Evolutionary conservation across 2,329 filamentous ascomycete genomes (phyloP).

Genomic region (Fusarium ambrosium): DNA sequence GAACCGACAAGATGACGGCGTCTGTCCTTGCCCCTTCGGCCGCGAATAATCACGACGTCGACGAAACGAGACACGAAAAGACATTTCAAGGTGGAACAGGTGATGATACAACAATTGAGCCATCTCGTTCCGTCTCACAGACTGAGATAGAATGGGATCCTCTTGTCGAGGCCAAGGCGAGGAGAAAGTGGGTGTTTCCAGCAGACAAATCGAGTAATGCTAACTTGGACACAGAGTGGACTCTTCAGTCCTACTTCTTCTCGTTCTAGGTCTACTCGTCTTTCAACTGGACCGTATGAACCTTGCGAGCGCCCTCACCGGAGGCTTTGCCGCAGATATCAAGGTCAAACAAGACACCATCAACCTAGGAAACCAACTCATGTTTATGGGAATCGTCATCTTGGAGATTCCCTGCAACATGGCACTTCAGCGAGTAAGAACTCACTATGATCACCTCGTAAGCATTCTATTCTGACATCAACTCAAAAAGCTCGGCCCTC

Average conservation of each 20-base stretch:
- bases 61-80: neutral
- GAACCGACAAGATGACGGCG: neutral
- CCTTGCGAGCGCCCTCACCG: conserved; percentile 64
- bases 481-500: neutral
- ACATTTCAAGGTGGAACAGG: neutral
- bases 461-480: neutral
- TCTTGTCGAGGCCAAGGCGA: neutral
- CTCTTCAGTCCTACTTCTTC: conserved; percentile 60
- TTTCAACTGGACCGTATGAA: conserved; percentile 69
- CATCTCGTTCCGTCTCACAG: neutral
- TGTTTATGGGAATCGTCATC: conserved; percentile 65
- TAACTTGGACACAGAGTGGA: conserved; percentile 56
- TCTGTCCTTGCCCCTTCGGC: neutral
- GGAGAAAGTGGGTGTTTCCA: neutral
- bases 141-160: conserved; percentile 8
- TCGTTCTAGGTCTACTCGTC: conserved; percentile 63
- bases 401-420: conserved; percentile 67
- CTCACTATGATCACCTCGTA: neutral
- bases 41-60: neutral
- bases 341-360: conserved; percentile 60
- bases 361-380: conserved; percentile 66
- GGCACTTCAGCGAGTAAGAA: conserved; percentile 51
- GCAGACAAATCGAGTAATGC: neutral
- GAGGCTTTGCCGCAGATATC: conserved; percentile 60
- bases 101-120: neutral